Conservation (phyloP, 108 stramenopile genomes). For the Skeletonema tropicum region DNA sequence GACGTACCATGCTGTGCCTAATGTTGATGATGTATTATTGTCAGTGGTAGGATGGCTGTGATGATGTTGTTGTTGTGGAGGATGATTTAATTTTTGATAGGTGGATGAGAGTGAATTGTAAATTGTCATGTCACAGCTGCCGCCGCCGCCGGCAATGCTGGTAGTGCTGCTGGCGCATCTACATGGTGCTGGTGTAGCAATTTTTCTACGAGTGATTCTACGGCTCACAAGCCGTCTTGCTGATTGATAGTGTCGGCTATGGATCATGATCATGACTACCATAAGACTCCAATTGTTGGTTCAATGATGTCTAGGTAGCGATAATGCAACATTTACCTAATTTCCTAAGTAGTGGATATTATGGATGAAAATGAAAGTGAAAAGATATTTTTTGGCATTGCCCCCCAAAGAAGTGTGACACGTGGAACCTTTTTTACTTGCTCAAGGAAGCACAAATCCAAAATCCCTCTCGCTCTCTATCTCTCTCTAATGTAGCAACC, state of each 20-base stretch:
- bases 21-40: conserved; percentile 8
- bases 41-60: background rate
- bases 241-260: background rate
- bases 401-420: too few relatives aligned
- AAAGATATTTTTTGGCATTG: too few relatives aligned
- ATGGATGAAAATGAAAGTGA: too few relatives aligned
- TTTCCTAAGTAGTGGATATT: too few relatives aligned
- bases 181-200: background rate
- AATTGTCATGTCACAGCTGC: conserved; percentile 16
- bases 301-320: too few relatives aligned
- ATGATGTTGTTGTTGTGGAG: background rate
- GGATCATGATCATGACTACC: background rate
- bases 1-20: conserved; percentile 90
- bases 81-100: background rate
- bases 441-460: too few relatives aligned
- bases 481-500: too few relatives aligned
- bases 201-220: background rate
- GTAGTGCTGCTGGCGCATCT: background rate
- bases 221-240: background rate
- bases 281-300: too few relatives aligned
- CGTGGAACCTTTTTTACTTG: too few relatives aligned
- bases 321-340: too few relatives aligned
- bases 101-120: conserved; percentile 34
- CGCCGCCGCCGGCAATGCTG: background rate
- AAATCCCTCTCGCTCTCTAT: too few relatives aligned